A percentile compares a stretch with the other conserved stretches of the same genome.
phyloP scores from a whole-genome alignment of 225 moss, liverwort and hornwort genomes.

The Asterella californica region DNA sequence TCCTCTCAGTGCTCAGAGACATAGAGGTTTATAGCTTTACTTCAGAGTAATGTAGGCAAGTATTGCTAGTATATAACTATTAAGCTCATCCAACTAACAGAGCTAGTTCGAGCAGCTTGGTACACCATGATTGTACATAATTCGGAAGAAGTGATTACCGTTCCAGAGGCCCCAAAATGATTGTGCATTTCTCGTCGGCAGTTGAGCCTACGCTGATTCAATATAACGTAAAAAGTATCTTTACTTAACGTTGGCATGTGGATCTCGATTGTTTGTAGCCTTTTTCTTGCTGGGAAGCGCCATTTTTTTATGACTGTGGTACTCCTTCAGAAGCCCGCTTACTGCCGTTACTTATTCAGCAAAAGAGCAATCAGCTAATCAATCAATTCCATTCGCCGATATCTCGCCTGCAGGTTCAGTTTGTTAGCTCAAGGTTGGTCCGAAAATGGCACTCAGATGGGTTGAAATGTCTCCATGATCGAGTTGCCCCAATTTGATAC shows the following conservation, averaged over 20 bases:
- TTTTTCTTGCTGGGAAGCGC: background rate
- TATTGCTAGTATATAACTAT: no score
- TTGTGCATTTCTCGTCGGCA: background rate
- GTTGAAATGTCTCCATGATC: no score
- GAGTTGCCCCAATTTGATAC: no score
- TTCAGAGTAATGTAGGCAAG: background rate
- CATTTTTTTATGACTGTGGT: background rate
- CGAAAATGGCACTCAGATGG: no score
- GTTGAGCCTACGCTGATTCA: background rate
- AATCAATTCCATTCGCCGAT: no score
- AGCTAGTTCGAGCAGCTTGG: background rate
- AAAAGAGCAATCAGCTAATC: background rate
- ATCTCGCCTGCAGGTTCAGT: no score
- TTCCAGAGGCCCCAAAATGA: background rate
- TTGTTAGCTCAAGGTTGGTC: no score
- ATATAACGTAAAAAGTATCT: background rate
- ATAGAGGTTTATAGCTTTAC: background rate
- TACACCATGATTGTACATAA: slow-evolving; percentile 6
- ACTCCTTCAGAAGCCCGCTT: background rate
- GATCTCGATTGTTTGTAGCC: background rate
- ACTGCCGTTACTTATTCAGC: no score
- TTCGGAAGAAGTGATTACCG: background rate
- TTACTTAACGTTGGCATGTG: background rate
- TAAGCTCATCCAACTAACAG: no score
- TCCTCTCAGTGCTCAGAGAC: background rate